These are phyloP conservation scores for Reutealis trisperma DNA, from an alignment of 345 rosid species.

Conservation along the genomic window DNA sequence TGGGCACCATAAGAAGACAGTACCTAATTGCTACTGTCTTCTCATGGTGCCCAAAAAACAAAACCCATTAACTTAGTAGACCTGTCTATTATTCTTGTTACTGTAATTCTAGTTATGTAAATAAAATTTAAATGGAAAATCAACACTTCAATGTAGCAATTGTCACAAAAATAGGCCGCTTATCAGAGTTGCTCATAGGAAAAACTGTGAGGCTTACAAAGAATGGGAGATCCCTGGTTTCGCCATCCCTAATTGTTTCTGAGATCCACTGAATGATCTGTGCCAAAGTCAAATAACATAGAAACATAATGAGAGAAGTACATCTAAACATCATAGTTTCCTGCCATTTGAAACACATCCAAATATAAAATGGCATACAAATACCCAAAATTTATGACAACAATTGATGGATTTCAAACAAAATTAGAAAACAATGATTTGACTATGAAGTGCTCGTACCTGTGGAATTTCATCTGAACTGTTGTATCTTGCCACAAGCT, in stretches of 20 bases:
- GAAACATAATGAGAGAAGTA: constrained; percentile 3
- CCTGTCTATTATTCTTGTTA: not conserved
- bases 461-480: constrained; percentile 66
- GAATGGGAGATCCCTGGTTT: constrained; percentile 74
- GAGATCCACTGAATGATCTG: constrained; percentile 84
- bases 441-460: constrained; percentile 39
- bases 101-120: not conserved
- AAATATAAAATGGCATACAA: not conserved
- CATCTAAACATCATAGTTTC: not conserved
- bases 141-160: not conserved
- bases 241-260: constrained; percentile 79
- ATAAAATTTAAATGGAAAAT: not conserved
- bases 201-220: constrained; percentile 50
- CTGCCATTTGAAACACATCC: not conserved
- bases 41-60: not conserved
- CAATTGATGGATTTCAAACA: not conserved
- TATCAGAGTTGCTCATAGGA: not conserved
- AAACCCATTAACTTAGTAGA: not conserved
- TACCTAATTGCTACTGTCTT: not conserved
- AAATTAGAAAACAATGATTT: not conserved
- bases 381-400: not conserved
- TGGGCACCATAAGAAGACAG: not conserved
- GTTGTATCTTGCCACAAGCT: constrained; percentile 85
- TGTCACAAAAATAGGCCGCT: not conserved
- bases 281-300: constrained; percentile 19